Evolutionary conservation across 208 protist genomes (phyloP).

Genomic region (Eutreptiella sp.): DNA sequence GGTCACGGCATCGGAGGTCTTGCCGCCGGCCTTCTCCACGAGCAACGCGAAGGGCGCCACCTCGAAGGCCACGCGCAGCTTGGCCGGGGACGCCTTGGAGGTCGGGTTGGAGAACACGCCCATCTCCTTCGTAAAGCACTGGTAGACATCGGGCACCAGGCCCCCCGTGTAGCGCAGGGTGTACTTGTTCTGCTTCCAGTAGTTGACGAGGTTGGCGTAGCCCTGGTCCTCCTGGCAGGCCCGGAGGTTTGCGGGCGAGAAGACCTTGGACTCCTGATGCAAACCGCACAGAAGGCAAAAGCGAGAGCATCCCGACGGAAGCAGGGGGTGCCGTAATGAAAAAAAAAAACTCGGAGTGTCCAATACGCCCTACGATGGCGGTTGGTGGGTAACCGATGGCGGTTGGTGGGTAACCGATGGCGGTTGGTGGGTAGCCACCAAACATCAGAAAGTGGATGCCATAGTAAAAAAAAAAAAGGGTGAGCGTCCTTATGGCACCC

Average conservation of each 20-base stretch:
- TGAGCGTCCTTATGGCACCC: no score
- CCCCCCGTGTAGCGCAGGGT: conserved; percentile 31
- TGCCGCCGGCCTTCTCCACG: no score
- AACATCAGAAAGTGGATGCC: no score
- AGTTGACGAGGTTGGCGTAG: conserved; percentile 19
- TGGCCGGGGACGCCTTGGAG: not conserved
- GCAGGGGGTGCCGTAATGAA: no score
- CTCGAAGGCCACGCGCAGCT: conserved; percentile 15
- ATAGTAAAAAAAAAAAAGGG: no score
- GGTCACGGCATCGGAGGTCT: no score
- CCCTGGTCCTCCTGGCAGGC: conserved; percentile 1
- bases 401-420: no score
- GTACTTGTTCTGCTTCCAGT: conserved; percentile 24
- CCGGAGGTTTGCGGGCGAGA: conserved; percentile 19
- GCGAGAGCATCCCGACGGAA: not conserved
- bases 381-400: no score
- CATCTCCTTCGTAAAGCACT: conserved; percentile 21
- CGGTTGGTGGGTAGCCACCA: no score
- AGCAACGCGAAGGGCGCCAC: conserved; percentile 1
- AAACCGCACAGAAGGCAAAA: not conserved
- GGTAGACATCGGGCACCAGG: conserved; percentile 29
- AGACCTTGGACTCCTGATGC: conserved; percentile 26
- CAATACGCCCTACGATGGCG: no score
- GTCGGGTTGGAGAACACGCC: conserved; percentile 17
- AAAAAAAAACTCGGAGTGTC: no score